phyloP scores from a whole-genome alignment of 2,329 filamentous ascomycete genomes.

The Pseudofabraea citricarpa region DNA sequence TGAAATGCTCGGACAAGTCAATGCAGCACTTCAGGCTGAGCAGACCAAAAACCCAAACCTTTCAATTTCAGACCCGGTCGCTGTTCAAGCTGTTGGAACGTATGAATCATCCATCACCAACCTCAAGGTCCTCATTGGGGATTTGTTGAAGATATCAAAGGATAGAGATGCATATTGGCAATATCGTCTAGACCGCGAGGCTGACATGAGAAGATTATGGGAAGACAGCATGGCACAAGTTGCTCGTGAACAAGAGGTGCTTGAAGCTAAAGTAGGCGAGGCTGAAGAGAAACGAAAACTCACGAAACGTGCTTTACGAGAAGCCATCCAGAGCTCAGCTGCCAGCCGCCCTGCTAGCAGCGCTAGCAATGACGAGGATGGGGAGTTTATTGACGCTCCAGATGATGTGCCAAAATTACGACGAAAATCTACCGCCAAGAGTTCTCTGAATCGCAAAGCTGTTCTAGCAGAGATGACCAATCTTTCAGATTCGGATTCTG shows the following conservation, averaged over 20 bases:
- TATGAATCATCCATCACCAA: slow-evolving; percentile 90
- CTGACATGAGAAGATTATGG: slow-evolving; percentile 91
- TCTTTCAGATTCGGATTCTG: slow-evolving; percentile 69
- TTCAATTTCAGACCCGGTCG: slow-evolving; percentile 69
- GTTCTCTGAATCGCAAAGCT: slow-evolving; percentile 53
- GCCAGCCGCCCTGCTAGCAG: slow-evolving; percentile 23
- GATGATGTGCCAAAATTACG: slow-evolving; percentile 25
- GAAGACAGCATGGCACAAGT: slow-evolving; percentile 98
- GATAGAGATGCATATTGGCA: slow-evolving; percentile 98
- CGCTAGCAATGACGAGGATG: slow-evolving; percentile 24
- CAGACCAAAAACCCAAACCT: slow-evolving; percentile 64
- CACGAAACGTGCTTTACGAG: slow-evolving; percentile 83
- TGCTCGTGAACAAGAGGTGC: slow-evolving; percentile 87
- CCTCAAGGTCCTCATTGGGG: slow-evolving; percentile 76
- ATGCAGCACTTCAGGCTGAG: slow-evolving; percentile 73
- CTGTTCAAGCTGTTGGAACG: slow-evolving; percentile 72
- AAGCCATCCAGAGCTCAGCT: slow-evolving; percentile 70
- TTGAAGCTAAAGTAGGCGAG: slow-evolving; percentile 83
- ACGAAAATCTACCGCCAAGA: slow-evolving; percentile 37
- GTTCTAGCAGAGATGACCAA: slow-evolving; percentile 66
- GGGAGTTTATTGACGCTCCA: slow-evolving; percentile 30
- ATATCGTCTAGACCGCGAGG: slow-evolving; percentile 85
- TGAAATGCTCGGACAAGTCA: slow-evolving; percentile 82
- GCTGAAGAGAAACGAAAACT: slow-evolving; percentile 85
- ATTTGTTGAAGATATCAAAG: slow-evolving; percentile 85